Evolutionary conservation across 208 protist species (phyloP).

Genomic region (Herpetomonas muscarum): DNA sequence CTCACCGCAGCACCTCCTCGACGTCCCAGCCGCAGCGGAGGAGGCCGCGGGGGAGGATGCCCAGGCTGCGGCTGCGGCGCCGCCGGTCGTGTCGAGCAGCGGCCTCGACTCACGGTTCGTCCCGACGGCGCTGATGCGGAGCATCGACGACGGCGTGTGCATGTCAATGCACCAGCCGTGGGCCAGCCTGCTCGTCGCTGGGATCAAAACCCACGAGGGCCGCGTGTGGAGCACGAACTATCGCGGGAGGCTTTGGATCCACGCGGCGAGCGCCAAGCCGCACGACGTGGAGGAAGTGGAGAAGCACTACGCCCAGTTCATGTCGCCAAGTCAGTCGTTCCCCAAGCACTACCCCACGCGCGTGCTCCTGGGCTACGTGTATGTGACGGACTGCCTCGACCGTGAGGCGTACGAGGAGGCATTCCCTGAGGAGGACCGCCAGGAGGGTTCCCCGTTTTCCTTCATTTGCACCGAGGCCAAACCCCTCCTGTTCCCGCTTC

Average conservation of each 20-base stretch:
- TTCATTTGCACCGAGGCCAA: constrained; percentile 86
- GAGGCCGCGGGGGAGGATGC: constrained; percentile 3
- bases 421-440: constrained; percentile 55
- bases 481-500: constrained; percentile 76
- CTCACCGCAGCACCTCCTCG: constrained; percentile 17
- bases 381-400: constrained; percentile 75
- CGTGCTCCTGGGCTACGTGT: constrained; percentile 89
- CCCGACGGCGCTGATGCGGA: constrained; percentile 52
- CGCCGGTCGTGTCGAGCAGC: constrained; percentile 5
- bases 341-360: constrained; percentile 87
- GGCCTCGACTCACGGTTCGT: constrained; percentile 22
- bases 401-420: constrained; percentile 46
- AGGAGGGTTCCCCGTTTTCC: constrained; percentile 77
- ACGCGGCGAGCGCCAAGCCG: constrained; percentile 64
- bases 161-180: constrained; percentile 94
- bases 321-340: constrained; percentile 40
- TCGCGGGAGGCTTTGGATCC: constrained; percentile 92
- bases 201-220: constrained; percentile 91
- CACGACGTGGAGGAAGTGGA: constrained; percentile 70
- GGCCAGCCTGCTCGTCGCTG: constrained; percentile 85
- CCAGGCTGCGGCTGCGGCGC: neutral
- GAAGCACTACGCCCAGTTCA: constrained; percentile 64
- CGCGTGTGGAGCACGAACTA: constrained; percentile 80
- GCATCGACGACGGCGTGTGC: constrained; percentile 78
- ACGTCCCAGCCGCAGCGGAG: constrained; percentile 6